These are phyloP conservation scores for Pinus tabuliformis DNA, from an alignment of 75 land plant genomes.

Conservation along the genomic window DNA sequence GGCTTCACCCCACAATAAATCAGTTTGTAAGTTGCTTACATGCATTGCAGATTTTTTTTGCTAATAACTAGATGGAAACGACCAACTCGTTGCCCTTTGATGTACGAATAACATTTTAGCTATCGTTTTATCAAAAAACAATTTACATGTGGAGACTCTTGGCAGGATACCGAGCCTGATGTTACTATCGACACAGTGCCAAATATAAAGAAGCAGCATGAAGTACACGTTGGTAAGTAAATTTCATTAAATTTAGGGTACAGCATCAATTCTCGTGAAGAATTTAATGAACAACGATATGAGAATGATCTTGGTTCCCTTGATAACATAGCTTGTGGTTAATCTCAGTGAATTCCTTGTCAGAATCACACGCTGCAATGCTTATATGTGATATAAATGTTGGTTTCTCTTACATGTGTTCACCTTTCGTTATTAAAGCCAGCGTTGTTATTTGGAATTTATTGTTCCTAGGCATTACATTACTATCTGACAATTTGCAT, in stretches of 20 bases:
- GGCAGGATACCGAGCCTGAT: conserved; percentile 41
- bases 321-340: no score
- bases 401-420: no score
- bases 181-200: conserved; percentile 58
- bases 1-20: conserved; percentile 62
- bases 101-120: background rate
- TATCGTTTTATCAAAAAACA: background rate
- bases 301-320: no score
- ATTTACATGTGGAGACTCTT: background rate
- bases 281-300: no score
- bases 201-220: conserved; percentile 49
- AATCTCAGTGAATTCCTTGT: no score
- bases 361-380: no score
- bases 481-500: no score
- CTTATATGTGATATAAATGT: no score
- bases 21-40: conserved; percentile 32
- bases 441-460: no score
- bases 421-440: no score
- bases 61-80: background rate
- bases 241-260: background rate
- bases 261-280: no score
- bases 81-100: background rate
- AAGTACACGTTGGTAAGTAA: conserved; percentile 53
- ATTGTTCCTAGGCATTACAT: no score
- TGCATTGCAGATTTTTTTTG: background rate